Conservation (phyloP, 208 protist species). For the Trypanosoma avium region DNA sequence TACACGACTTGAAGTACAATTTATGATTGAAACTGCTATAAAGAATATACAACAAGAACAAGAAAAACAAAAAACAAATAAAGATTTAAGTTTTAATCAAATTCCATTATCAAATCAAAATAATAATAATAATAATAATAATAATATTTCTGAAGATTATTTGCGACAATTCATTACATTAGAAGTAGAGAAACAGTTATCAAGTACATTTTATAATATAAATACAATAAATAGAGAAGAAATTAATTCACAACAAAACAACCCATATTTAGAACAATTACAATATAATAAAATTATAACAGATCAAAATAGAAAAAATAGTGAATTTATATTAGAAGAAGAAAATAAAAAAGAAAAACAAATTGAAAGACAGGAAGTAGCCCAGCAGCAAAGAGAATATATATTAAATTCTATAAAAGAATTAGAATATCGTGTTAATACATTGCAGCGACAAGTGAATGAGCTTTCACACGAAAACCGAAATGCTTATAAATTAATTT, state of each 20-base stretch:
- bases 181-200: too few species aligned
- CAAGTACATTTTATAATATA: too few species aligned
- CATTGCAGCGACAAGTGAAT: slow-evolving; percentile 47
- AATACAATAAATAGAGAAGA: too few species aligned
- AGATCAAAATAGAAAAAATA: too few species aligned
- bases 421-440: slow-evolving; percentile 51
- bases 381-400: slow-evolving; percentile 32
- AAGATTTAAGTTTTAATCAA: not conserved
- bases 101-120: too few species aligned
- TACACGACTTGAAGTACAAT: slow-evolving; percentile 58
- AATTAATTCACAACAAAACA: too few species aligned
- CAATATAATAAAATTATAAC: too few species aligned
- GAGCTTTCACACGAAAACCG: slow-evolving; percentile 35
- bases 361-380: slow-evolving; percentile 15
- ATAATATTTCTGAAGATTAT: too few species aligned
- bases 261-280: too few species aligned
- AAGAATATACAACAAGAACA: slow-evolving; percentile 35
- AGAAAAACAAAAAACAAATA: not conserved
- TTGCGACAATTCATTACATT: too few species aligned
- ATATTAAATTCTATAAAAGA: slow-evolving; percentile 50
- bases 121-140: too few species aligned
- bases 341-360: not conserved
- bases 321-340: not conserved
- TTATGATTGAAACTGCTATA: slow-evolving; percentile 57
- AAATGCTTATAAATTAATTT: slow-evolving; percentile 24